Evolutionary conservation across 192 early-diverging fungal species (phyloP).

Genomic region (Chytriomyces sp.): DNA sequence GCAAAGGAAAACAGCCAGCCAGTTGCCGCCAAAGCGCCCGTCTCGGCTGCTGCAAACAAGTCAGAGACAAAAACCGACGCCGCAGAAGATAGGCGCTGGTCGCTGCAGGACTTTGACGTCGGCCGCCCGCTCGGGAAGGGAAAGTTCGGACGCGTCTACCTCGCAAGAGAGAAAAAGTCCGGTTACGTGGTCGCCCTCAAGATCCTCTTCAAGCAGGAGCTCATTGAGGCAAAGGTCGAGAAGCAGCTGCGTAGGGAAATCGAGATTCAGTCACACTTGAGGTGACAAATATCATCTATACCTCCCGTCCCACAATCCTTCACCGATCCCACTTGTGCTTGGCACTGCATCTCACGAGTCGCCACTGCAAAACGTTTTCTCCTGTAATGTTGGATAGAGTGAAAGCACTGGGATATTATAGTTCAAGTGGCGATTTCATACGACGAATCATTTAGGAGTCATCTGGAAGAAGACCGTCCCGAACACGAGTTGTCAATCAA

Average conservation of each 20-base stretch:
- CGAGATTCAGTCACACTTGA: slow-evolving; percentile 90
- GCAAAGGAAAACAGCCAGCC: too few species aligned
- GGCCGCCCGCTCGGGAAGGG: slow-evolving; percentile 87
- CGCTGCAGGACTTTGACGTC: slow-evolving; percentile 85
- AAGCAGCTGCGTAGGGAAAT: slow-evolving; percentile 92
- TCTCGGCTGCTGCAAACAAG: background rate
- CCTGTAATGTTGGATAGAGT: too few species aligned
- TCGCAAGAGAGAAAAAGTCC: slow-evolving; percentile 83
- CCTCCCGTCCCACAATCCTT: too few species aligned
- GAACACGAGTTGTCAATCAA: too few species aligned
- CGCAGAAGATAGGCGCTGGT: slow-evolving; percentile 42
- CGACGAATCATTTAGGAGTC: too few species aligned
- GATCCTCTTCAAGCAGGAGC: slow-evolving; percentile 82
- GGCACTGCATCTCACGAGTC: too few species aligned
- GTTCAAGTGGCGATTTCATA: too few species aligned
- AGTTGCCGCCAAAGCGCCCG: background rate
- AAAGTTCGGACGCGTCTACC: slow-evolving; percentile 95
- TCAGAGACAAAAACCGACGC: background rate
- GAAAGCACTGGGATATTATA: too few species aligned
- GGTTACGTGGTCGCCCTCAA: slow-evolving; percentile 93
- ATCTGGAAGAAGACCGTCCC: too few species aligned
- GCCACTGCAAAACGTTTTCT: too few species aligned
- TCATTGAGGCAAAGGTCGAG: slow-evolving; percentile 75
- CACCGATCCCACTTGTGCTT: too few species aligned
- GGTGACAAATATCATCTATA: too few species aligned